Evolutionary conservation across 2,329 filamentous ascomycete genomes (phyloP).

Genomic region (Mariannaea elegans): DNA sequence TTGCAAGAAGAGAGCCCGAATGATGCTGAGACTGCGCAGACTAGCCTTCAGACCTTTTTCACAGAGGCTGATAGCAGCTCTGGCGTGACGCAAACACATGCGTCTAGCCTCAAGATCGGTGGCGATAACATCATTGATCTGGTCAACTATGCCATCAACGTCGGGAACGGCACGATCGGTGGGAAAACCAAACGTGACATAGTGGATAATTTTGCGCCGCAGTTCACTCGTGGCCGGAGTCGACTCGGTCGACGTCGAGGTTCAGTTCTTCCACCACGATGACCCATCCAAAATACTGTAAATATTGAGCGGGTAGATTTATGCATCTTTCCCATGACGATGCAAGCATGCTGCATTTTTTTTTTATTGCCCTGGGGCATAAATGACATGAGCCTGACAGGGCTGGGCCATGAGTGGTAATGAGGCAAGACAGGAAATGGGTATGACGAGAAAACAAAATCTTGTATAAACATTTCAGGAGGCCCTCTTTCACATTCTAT

Average conservation of each 20-base stretch:
- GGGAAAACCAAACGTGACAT: constrained; percentile 34
- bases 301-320: constrained; percentile 33
- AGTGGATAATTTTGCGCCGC: constrained; percentile 1
- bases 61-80: constrained; percentile 45
- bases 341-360: constrained; percentile 23
- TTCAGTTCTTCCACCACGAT: constrained; percentile 2
- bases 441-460: constrained; percentile 30
- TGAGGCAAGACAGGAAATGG: constrained; percentile 28
- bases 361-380: constrained; percentile 16
- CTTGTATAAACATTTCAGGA: constrained; percentile 38
- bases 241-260: constrained; percentile 21
- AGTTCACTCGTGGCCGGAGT: neutral
- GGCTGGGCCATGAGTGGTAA: constrained; percentile 33
- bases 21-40: constrained; percentile 64
- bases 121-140: constrained; percentile 59
- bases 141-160: constrained; percentile 55
- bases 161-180: constrained; percentile 44
- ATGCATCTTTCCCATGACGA: constrained; percentile 28
- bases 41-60: constrained; percentile 64
- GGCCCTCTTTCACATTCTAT: constrained; percentile 31
- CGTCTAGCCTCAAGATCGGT: constrained; percentile 53
- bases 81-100: constrained; percentile 47
- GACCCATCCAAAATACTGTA: constrained; percentile 28
- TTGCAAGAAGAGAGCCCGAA: constrained; percentile 63
- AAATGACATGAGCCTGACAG: constrained; percentile 17